Conservation (phyloP, 2,329 filamentous ascomycete genomes). For the Epichloe gansuensis region DNA sequence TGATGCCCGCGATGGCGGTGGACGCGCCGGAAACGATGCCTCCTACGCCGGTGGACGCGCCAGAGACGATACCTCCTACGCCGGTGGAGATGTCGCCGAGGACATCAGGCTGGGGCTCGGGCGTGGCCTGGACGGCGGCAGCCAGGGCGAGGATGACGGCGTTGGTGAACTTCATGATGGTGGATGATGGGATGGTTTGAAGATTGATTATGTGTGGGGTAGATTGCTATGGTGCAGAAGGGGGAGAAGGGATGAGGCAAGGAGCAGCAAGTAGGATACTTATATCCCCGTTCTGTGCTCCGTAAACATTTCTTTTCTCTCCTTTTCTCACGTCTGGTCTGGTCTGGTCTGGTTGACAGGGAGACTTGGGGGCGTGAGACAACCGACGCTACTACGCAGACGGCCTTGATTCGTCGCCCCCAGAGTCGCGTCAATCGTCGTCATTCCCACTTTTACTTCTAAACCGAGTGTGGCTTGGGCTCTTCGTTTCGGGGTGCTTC, state of each 20-base stretch:
- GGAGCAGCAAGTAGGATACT: not conserved
- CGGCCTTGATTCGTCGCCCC: too few relatives aligned
- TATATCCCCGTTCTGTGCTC: not conserved
- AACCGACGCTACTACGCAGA: too few relatives aligned
- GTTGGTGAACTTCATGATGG: constrained; percentile 27
- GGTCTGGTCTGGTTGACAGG: not conserved
- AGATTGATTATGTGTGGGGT: not conserved
- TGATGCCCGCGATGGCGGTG: constrained; percentile 2
- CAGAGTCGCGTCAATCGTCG: not conserved
- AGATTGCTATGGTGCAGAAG: not conserved
- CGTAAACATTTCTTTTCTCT: not conserved
- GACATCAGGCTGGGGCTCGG: constrained; percentile 6
- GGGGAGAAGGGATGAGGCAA: fast-evolving
- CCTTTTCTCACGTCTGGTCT: not conserved
- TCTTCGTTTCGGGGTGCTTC: too few relatives aligned
- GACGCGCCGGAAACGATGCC: not conserved
- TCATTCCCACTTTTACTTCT: not conserved
- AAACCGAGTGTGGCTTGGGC: not conserved
- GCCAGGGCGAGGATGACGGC: constrained; percentile 20
- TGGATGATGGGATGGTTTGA: not conserved
- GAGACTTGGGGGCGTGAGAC: not conserved
- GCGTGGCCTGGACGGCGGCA: constrained; percentile 18
- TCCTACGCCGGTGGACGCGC: not conserved
- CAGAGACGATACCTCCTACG: not conserved
- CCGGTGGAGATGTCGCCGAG: constrained; percentile 1